These are phyloP conservation scores for Boletus semigastroideus DNA, from an alignment of 1,284 basidiomycete genomes.

Conservation along the genomic window DNA sequence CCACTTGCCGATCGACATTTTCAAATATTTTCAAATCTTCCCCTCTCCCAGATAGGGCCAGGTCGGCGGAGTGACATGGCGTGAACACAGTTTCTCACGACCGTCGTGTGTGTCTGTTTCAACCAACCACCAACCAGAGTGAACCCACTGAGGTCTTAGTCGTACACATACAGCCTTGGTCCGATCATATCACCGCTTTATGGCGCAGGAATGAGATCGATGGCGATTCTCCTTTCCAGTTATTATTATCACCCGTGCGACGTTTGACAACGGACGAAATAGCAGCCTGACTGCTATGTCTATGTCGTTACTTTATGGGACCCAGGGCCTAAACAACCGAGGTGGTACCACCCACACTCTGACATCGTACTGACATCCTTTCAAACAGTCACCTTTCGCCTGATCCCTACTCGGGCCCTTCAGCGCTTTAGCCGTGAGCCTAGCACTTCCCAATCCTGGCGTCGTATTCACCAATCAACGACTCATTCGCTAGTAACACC, in stretches of 20 bases:
- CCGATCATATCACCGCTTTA: not conserved
- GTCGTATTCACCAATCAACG: not conserved
- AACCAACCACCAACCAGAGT: not conserved
- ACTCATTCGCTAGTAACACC: not conserved
- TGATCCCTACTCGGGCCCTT: not conserved
- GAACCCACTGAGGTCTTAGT: not conserved
- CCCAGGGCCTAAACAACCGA: constrained; percentile 4
- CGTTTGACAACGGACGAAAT: constrained; percentile 18
- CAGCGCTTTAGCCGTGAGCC: not conserved
- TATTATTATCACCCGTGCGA: constrained; percentile 6
- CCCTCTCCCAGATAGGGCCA: constrained; percentile 1
- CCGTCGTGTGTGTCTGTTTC: not conserved
- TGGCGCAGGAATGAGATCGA: not conserved
- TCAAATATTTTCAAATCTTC: constrained; percentile 13
- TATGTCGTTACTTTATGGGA: not conserved
- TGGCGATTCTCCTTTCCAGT: not conserved
- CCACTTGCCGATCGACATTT: constrained; percentile 32
- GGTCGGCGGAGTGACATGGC: constrained; percentile 6
- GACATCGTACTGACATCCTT: constrained; percentile 1
- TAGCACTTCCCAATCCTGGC: not conserved
- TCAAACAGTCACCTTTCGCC: not conserved
- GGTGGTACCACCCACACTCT: not conserved
- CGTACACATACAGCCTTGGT: not conserved
- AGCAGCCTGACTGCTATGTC: not conserved
- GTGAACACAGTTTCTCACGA: constrained; percentile 4